Base-by-base conservation (phyloP, 1,139 yeast genomes). In the Scheffersomyces titani region DNA sequence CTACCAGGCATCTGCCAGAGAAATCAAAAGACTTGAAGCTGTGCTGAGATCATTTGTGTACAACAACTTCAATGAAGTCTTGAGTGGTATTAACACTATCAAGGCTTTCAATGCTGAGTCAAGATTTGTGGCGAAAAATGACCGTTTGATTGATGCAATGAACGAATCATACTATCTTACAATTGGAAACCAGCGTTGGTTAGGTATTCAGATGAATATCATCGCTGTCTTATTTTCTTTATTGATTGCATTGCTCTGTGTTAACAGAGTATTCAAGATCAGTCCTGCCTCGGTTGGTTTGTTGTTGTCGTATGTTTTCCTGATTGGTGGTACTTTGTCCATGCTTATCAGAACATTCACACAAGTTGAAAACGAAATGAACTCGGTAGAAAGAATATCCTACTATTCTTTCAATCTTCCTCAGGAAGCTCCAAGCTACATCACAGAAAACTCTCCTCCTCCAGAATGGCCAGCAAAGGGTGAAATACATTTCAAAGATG, bases 361-460 rank as follows among this genome's bases (percentile, higher is more conserved):
- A 0, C 86, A 86, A 65, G 82, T 88, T 44, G 96, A 90, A 68
- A 90, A 88, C 71, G 88, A 88, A 65, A 82, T 90, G 90, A 89
- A 89, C 66, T 85, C 94, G 7, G 92, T 88, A n/a, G 97, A 91
- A 73, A 82, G 97, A 66, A 71, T 91, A 54, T 81, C 85, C 61
- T 82, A 86, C 56, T 90, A 90, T 70, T 93, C 92, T 0, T 77
- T 64, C 58, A 62, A 70, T 49, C 63, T 77, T 54, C 79, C 77
- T 5, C 70, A 70, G 57, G 81, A 77, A 60, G 73, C 75, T 6
- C 62, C 73, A 0, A 82, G 83, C 53, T 51, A 53, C 18, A 59
- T 55, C 46, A 52, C 63, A 1, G 63, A 61, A 44, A 45, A 55
- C 5, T 51, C 58, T 21, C 65, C 65, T 18, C 57, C 54, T 9